phyloP scores from a whole-genome alignment of 208 protist genomes.

The Sergeia podlipaevii region DNA sequence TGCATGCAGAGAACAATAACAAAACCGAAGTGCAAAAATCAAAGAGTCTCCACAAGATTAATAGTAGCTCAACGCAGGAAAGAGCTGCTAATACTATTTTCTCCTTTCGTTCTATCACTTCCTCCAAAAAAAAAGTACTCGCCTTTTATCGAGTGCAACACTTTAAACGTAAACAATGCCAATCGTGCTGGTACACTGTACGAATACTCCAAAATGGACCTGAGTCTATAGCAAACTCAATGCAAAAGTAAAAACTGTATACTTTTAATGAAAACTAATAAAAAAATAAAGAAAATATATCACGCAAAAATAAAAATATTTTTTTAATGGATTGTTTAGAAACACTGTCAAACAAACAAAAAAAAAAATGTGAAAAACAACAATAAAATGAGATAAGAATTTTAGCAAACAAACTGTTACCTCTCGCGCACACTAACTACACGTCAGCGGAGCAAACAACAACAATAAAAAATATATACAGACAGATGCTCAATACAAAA shows the following conservation, averaged over 20 bases:
- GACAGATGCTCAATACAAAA: no score
- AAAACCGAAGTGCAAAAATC: no score
- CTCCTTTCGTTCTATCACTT: not conserved
- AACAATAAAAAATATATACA: no score
- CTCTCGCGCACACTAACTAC: no score
- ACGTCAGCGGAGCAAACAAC: no score
- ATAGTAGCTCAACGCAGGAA: no score
- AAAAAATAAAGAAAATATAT: constrained; percentile 1
- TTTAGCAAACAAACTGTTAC: no score
- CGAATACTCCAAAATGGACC: not conserved
- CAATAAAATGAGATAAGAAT: not conserved
- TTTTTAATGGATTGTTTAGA: not conserved
- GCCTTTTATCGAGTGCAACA: not conserved
- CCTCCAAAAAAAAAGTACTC: not conserved
- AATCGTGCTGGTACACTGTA: not conserved
- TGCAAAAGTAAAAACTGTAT: not conserved
- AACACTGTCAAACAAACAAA: constrained; percentile 5
- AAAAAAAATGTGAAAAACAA: constrained; percentile 8
- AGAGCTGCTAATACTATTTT: not conserved
- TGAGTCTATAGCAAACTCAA: constrained; percentile 5
- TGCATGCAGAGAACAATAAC: no score
- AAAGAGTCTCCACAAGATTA: no score
- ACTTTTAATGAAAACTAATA: not conserved
- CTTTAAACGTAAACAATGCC: constrained; percentile 5
- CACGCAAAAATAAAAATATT: not conserved